A percentile compares a stretch with the other conserved stretches of the same genome.
Conservation (phyloP, 768 basidiomycete species). For the Kwoniella bestiolae region DNA sequence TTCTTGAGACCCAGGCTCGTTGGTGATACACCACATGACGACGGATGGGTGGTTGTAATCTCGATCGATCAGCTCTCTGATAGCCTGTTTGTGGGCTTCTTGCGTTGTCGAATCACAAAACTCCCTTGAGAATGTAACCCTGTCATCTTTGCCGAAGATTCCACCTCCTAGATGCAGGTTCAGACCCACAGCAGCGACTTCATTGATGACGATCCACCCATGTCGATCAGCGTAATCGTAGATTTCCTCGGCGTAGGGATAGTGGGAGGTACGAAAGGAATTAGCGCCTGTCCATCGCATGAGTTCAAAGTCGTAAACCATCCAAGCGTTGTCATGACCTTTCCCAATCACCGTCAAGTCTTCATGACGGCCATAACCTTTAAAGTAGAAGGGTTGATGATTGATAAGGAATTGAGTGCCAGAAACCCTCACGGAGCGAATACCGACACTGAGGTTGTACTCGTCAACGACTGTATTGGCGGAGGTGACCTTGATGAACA, state of each 20-base stretch:
- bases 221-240: conserved; percentile 42
- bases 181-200: conserved; percentile 41
- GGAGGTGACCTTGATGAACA: conserved; percentile 17
- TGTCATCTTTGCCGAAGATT: conserved; percentile 21
- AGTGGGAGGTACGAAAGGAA: conserved; percentile 44
- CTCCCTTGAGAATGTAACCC: conserved; percentile 22
- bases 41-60: conserved; percentile 46
- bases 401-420: conserved; percentile 41
- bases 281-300: conserved; percentile 44
- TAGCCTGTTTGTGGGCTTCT: conserved; percentile 26
- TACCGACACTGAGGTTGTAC: conserved; percentile 37
- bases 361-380: conserved; percentile 39
- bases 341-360: conserved; percentile 42
- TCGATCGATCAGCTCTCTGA: conserved; percentile 34
- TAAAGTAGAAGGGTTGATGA: conserved; percentile 41
- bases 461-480: conserved; percentile 28
- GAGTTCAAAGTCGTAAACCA: conserved; percentile 45
- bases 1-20: conserved; percentile 38
- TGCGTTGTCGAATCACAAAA: conserved; percentile 36
- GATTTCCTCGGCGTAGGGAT: conserved; percentile 46
- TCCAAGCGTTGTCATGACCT: conserved; percentile 44
- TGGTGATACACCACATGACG: conserved; percentile 47
- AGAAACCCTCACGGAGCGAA: conserved; percentile 33
- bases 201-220: conserved; percentile 41
- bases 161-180: conserved; percentile 32